Conservation (phyloP, 2,329 filamentous ascomycete species). For the Diplocarpon rosae region DNA sequence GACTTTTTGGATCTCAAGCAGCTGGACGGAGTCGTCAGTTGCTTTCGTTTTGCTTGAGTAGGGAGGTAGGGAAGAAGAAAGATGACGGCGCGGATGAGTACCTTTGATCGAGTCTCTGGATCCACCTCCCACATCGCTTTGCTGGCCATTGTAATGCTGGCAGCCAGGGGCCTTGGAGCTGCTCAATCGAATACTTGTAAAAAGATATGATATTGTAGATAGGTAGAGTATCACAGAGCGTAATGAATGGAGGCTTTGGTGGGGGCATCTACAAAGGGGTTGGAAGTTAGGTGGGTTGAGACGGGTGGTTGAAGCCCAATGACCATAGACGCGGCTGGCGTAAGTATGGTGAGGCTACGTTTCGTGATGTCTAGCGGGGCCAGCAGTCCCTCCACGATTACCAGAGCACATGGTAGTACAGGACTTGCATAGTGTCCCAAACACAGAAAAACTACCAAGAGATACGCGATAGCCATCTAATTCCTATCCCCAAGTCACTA, state of each 20-base stretch:
- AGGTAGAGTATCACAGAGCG: neutral
- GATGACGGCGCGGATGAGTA: slow-evolving; percentile 30
- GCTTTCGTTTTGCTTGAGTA: too few species aligned
- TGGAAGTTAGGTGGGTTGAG: slow-evolving; percentile 3
- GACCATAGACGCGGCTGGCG: slow-evolving; percentile 4
- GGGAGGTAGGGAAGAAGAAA: too few species aligned
- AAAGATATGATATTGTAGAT: neutral
- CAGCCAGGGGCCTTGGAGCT: neutral
- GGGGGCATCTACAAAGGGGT: slow-evolving; percentile 8
- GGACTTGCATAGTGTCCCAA: too few species aligned
- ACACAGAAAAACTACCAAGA: too few species aligned
- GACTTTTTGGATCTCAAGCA: slow-evolving; percentile 82
- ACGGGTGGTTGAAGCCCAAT: slow-evolving; percentile 10
- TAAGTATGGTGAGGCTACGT: too few species aligned
- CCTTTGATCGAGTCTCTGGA: slow-evolving; percentile 92
- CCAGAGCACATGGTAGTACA: too few species aligned
- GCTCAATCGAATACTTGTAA: neutral
- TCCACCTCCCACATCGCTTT: slow-evolving; percentile 98
- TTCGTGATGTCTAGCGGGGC: neutral
- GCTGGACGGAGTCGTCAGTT: slow-evolving; percentile 36
- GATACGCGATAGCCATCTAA: too few species aligned
- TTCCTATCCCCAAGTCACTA: neutral
- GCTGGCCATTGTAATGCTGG: slow-evolving; percentile 37
- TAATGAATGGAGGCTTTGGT: neutral
- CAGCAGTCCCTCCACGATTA: neutral